phyloP scores from a whole-genome alignment of 192 early-diverging fungal genomes.

The Spinellus fusiger region DNA sequence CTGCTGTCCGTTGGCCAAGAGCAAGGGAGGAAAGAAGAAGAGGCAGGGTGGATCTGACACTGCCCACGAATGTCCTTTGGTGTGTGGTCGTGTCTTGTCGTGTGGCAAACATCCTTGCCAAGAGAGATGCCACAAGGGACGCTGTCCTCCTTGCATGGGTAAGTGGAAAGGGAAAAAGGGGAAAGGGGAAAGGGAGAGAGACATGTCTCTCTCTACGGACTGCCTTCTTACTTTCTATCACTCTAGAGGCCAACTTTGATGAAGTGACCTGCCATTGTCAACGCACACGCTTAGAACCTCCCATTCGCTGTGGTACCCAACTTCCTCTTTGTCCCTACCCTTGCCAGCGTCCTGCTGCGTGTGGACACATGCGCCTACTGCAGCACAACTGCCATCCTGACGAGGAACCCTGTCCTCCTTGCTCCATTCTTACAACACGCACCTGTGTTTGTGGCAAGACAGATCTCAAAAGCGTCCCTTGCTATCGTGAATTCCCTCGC shows the following conservation, averaged over 20 bases:
- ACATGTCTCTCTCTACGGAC: neutral
- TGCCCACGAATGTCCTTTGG: conserved; percentile 56
- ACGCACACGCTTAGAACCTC: conserved; percentile 70
- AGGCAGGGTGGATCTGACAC: conserved; percentile 17
- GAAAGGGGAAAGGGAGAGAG: conserved; percentile 15
- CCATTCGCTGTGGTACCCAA: conserved; percentile 77
- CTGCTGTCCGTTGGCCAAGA: conserved; percentile 56
- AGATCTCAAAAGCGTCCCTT: conserved; percentile 73
- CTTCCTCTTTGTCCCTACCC: conserved; percentile 70
- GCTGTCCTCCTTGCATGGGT: conserved; percentile 68
- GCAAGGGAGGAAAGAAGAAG: conserved; percentile 23
- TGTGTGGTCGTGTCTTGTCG: conserved; percentile 67
- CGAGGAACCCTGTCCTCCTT: conserved; percentile 84
- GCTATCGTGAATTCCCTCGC: conserved; percentile 67
- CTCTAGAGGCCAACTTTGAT: conserved; percentile 65
- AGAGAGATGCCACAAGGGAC: conserved; percentile 70
- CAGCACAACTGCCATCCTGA: conserved; percentile 85
- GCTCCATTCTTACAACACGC: conserved; percentile 72
- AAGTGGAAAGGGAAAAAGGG: conserved; percentile 15
- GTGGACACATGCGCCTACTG: conserved; percentile 71
- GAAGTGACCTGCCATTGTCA: conserved; percentile 87
- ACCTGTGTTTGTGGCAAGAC: conserved; percentile 76
- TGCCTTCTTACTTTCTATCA: neutral
- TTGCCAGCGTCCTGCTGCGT: conserved; percentile 63
- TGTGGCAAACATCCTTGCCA: conserved; percentile 82